A percentile compares a stretch with the other conserved stretches of the same genome.
Conservation (phyloP, 305 asterid genomes). For the Rubia occidens region DNA sequence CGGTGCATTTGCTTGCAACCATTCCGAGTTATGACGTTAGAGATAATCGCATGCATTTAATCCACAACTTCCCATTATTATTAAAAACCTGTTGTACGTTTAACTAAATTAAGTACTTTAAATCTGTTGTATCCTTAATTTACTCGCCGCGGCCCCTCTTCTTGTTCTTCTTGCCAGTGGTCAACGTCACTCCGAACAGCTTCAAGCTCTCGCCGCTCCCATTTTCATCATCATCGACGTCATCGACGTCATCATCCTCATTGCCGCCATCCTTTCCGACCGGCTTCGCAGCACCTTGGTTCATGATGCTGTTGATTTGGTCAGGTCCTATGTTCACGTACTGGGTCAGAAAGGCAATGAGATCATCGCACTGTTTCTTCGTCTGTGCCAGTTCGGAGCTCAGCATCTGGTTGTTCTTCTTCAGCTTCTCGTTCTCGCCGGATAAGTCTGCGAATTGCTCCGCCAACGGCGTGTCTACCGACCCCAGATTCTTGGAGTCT, state of each 20-base stretch:
- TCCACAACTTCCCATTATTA: too few relatives aligned
- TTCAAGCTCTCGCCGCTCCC: constrained; percentile 43
- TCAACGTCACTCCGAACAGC: constrained; percentile 54
- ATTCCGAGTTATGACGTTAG: neutral
- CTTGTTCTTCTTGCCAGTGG: constrained; percentile 39
- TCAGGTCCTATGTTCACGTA: constrained; percentile 54
- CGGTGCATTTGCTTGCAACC: too few relatives aligned
- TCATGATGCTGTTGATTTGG: constrained; percentile 44
- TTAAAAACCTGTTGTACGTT: neutral
- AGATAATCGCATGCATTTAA: neutral
- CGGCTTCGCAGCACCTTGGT: constrained; percentile 15
- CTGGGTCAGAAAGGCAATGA: constrained; percentile 45
- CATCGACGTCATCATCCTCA: neutral
- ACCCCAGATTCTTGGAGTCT: constrained; percentile 48
- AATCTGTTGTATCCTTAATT: constrained; percentile 12
- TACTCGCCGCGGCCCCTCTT: constrained; percentile 36
- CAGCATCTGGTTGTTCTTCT: constrained; percentile 40
- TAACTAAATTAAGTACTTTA: neutral
- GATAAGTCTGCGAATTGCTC: constrained; percentile 52
- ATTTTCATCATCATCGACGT: constrained; percentile 26
- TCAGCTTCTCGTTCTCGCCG: constrained; percentile 57
- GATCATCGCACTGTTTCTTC: constrained; percentile 64
- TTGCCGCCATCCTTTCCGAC: neutral
- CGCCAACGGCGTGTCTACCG: constrained; percentile 39
- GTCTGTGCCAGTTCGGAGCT: constrained; percentile 53